A percentile compares a stretch with the other conserved stretches of the same genome.
These are phyloP conservation scores for Monosporascus sp. DNA, from an alignment of 2,329 filamentous ascomycete species.

Conservation along the genomic window DNA sequence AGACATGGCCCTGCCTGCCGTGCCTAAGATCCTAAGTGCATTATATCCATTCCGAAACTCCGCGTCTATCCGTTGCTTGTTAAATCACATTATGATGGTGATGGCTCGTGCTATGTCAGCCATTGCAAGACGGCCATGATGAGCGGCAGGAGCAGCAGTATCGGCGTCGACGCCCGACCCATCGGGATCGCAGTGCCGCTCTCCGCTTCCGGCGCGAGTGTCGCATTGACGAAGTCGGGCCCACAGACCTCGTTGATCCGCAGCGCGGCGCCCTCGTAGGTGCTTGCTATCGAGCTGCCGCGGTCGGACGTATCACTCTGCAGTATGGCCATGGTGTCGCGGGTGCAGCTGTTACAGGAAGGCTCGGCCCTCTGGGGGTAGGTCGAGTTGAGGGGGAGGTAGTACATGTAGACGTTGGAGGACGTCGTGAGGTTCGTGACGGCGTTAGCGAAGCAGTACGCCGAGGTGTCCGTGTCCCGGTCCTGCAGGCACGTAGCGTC, in stretches of 20 bases:
- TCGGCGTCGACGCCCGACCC: conserved; percentile 11
- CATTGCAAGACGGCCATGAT: conserved; percentile 18
- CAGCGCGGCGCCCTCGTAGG: conserved; percentile 66
- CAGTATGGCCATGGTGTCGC: conserved; percentile 78
- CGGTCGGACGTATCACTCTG: conserved; percentile 62
- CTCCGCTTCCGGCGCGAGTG: conserved; percentile 36
- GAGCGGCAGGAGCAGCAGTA: conserved; percentile 19
- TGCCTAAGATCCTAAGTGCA: too few species aligned
- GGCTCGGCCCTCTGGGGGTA: conserved; percentile 65
- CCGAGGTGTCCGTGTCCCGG: conserved; percentile 43
- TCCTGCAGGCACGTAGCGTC: conserved; percentile 74
- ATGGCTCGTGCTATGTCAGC: conserved; percentile 8
- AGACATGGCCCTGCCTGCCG: too few species aligned
- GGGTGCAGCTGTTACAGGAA: conserved; percentile 69
- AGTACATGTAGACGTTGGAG: conserved; percentile 77
- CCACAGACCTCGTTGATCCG: conserved; percentile 67
- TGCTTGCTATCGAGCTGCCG: conserved; percentile 59
- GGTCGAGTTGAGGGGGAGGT: conserved; percentile 69
- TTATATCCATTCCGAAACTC: background rate
- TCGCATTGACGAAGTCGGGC: conserved; percentile 50
- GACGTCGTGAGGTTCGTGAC: conserved; percentile 69
- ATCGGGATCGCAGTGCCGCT: conserved; percentile 13
- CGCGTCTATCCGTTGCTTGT: background rate
- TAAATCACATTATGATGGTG: background rate
- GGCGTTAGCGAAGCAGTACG: conserved; percentile 80